Percentiles rank a stretch among this genome's conserved stretches.
Conservation (phyloP, 345 rosid genomes). For the Jatropha curcas region DNA sequence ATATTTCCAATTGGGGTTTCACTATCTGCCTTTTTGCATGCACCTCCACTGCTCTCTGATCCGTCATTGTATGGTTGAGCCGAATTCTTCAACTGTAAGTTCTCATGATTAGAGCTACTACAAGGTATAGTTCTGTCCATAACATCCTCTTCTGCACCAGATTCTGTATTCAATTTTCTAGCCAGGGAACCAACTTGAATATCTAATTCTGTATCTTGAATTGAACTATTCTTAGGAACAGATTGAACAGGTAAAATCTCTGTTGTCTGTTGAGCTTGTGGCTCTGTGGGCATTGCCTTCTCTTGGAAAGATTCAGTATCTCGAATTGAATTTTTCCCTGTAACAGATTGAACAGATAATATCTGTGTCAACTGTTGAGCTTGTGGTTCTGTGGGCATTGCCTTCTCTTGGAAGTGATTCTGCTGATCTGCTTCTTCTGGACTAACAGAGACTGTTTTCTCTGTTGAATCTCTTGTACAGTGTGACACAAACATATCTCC, state of each 20-base stretch:
- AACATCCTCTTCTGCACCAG: conserved; percentile 27
- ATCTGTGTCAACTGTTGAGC: conserved; percentile 18
- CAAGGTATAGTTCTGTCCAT: conserved; percentile 11
- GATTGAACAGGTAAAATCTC: conserved; percentile 23
- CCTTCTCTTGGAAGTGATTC: conserved; percentile 11
- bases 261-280: conserved; percentile 15
- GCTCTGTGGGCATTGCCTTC: conserved; percentile 14
- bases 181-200: conserved; percentile 22
- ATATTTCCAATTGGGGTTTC: conserved; percentile 22
- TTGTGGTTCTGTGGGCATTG: conserved; percentile 15
- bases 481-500: conserved; percentile 8
- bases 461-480: conserved; percentile 19
- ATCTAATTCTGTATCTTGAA: conserved; percentile 20
- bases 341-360: conserved; percentile 20
- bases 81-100: conserved; percentile 23
- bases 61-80: conserved; percentile 17
- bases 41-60: conserved; percentile 30
- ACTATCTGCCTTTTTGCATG: conserved; percentile 27
- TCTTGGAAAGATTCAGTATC: too few species aligned
- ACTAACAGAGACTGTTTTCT: conserved; percentile 13
- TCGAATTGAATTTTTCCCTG: conserved; percentile 19
- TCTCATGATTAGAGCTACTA: conserved; percentile 30
- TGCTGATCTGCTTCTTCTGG: conserved; percentile 26
- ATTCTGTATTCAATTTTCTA: conserved; percentile 19
- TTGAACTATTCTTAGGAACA: conserved; percentile 17